Evolutionary conservation across 192 early-diverging fungal genomes (phyloP).

Genomic region (Cladochytrium replicatum): DNA sequence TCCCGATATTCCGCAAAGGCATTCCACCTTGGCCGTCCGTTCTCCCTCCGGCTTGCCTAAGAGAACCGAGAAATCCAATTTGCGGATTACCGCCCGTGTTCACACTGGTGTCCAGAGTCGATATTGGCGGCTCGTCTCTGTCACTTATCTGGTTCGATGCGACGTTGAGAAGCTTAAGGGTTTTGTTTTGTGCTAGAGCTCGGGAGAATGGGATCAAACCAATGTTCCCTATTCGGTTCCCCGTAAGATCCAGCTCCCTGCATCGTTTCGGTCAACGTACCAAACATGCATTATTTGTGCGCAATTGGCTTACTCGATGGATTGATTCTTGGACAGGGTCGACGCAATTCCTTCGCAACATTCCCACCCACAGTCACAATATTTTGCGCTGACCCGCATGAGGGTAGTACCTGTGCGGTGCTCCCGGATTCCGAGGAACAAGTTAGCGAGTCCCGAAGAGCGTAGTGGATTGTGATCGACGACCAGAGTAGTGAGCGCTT

Average conservation of each 20-base stretch:
- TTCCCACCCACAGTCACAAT: conserved; percentile 20
- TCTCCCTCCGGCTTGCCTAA: background rate
- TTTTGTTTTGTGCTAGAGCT: conserved; percentile 20
- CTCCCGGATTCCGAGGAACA: conserved; percentile 20
- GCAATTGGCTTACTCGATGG: conserved; percentile 7
- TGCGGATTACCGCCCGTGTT: background rate
- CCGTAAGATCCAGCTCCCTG: conserved; percentile 23
- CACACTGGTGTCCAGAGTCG: background rate
- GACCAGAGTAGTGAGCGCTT: conserved; percentile 13
- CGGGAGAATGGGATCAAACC: conserved; percentile 17
- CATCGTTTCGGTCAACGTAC: background rate
- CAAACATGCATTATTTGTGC: no score
- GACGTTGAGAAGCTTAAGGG: conserved; percentile 18
- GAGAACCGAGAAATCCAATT: background rate
- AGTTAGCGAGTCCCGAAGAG: conserved; percentile 6
- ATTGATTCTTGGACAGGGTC: conserved; percentile 12
- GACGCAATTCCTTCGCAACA: conserved; percentile 16
- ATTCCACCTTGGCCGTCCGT: no score
- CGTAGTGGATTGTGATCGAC: conserved; percentile 30
- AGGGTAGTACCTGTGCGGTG: background rate
- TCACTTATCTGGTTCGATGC: conserved; percentile 30
- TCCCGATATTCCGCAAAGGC: no score
- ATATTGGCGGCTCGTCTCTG: conserved; percentile 2
- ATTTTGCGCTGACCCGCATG: conserved; percentile 16
- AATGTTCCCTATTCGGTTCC: conserved; percentile 23